A percentile compares a stretch with the other conserved stretches of the same genome.
These are phyloP conservation scores for Lantana camara DNA, from an alignment of 257 asterid genomes.

Conservation along the genomic window DNA sequence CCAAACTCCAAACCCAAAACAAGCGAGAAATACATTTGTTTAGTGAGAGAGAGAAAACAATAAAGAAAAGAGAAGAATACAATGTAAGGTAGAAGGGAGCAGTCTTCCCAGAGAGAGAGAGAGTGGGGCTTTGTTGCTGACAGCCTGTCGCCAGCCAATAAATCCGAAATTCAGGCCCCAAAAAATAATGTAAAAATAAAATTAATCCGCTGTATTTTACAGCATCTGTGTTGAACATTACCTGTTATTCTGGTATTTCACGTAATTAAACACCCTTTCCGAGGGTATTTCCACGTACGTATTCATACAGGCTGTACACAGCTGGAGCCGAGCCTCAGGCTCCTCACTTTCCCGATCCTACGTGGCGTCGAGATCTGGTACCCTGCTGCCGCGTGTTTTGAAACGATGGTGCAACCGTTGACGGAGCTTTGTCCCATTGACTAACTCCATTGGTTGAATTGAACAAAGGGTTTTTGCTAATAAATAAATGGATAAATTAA, in stretches of 20 bases:
- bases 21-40: not conserved
- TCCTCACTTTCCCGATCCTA: slow-evolving; percentile 24
- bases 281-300: not conserved
- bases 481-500: no score
- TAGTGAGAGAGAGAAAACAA: not conserved
- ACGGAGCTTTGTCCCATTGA: not conserved
- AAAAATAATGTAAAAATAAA: not conserved
- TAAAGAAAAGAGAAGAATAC: slow-evolving; percentile 26
- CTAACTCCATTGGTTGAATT: no score
- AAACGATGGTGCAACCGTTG: slow-evolving; percentile 4
- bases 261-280: not conserved
- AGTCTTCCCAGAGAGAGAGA: slow-evolving; percentile 35
- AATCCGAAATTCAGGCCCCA: slow-evolving; percentile 28
- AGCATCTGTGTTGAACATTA: not conserved
- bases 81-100: slow-evolving; percentile 38
- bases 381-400: not conserved
- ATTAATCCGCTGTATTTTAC: slow-evolving; percentile 6
- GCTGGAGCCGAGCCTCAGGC: slow-evolving; percentile 29
- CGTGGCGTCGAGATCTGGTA: slow-evolving; percentile 4
- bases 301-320: slow-evolving; percentile 14
- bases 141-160: slow-evolving; percentile 52
- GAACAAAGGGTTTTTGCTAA: no score
- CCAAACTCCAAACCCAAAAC: slow-evolving; percentile 1
- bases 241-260: not conserved
- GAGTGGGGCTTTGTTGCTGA: slow-evolving; percentile 41